These are phyloP conservation scores for Candida nanaspora DNA, from an alignment of 805 yeast genomes.

Conservation along the genomic window DNA sequence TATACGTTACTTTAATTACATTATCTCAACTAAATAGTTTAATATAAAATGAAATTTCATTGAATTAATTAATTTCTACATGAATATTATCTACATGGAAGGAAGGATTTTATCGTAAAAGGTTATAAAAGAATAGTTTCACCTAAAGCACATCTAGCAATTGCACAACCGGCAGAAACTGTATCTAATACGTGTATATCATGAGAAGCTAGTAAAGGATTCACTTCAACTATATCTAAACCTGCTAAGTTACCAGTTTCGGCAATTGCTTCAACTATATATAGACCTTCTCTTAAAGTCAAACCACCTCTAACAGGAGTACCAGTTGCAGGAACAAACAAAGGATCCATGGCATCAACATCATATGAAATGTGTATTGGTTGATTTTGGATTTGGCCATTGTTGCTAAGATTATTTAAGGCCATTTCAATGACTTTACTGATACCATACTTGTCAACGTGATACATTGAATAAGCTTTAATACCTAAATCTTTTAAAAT, in stretches of 20 bases:
- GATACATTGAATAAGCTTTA: conserved; percentile 90
- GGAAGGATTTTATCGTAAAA: too few relatives aligned
- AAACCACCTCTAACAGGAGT: conserved; percentile 97
- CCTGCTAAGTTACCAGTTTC: conserved; percentile 84
- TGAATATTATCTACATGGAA: too few relatives aligned
- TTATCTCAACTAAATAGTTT: too few relatives aligned
- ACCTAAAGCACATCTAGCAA: conserved; percentile 91
- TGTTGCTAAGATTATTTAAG: conserved; percentile 66
- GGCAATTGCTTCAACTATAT: conserved; percentile 86
- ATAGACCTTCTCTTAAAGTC: conserved; percentile 89
- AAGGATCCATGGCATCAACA: conserved; percentile 95
- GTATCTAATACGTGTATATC: conserved; percentile 77
- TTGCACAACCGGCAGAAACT: conserved; percentile 81
- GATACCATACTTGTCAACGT: conserved; percentile 89
- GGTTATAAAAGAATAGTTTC: conserved; percentile 53
- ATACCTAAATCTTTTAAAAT: conserved; percentile 66
- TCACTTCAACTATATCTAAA: conserved; percentile 88
- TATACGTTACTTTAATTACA: too few relatives aligned
- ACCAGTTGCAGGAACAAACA: conserved; percentile 93
- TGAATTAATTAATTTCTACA: too few relatives aligned
- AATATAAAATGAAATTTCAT: background rate
- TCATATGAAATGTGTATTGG: conserved; percentile 92
- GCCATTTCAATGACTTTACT: conserved; percentile 92
- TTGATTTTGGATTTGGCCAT: conserved; percentile 28
- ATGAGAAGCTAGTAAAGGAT: conserved; percentile 78